Percentiles rank a stretch among this genome's conserved stretches.
Evolutionary conservation across 139 green algal species (phyloP).

Genomic region (Volvox africanus): DNA sequence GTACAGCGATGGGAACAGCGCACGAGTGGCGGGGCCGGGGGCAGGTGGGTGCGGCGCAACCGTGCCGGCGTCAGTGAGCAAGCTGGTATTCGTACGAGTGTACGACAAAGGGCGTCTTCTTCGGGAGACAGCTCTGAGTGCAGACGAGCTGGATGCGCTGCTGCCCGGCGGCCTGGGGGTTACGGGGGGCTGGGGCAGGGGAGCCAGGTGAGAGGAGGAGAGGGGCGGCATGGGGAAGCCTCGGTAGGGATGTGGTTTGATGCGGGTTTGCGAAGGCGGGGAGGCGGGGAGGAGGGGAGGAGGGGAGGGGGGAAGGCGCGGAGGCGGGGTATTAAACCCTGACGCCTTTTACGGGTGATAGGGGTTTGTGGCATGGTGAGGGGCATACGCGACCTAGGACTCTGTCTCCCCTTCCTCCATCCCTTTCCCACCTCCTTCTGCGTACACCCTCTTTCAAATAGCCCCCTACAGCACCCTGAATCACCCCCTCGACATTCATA

Average conservation of each 20-base stretch:
- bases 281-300: too few species aligned
- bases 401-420: too few species aligned
- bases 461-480: too few species aligned
- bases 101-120: constrained; percentile 74
- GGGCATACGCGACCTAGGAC: too few species aligned
- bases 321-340: too few species aligned
- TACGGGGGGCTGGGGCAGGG: neutral
- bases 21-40: neutral
- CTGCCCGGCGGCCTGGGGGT: neutral
- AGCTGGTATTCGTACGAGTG: constrained; percentile 62
- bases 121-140: constrained; percentile 58
- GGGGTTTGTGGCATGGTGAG: too few species aligned
- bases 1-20: neutral
- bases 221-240: neutral
- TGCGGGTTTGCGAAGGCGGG: too few species aligned
- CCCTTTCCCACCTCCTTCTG: too few species aligned
- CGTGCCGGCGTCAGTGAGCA: neutral
- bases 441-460: too few species aligned
- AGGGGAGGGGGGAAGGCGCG: too few species aligned
- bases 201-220: neutral
- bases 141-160: constrained; percentile 59
- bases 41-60: neutral
- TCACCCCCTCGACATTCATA: too few species aligned
- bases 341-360: too few species aligned
- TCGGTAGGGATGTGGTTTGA: neutral